A percentile compares a stretch with the other conserved stretches of the same genome.
These are phyloP conservation scores for Marvania coccoides DNA, from an alignment of 139 green algal genomes.

Conservation along the genomic window DNA sequence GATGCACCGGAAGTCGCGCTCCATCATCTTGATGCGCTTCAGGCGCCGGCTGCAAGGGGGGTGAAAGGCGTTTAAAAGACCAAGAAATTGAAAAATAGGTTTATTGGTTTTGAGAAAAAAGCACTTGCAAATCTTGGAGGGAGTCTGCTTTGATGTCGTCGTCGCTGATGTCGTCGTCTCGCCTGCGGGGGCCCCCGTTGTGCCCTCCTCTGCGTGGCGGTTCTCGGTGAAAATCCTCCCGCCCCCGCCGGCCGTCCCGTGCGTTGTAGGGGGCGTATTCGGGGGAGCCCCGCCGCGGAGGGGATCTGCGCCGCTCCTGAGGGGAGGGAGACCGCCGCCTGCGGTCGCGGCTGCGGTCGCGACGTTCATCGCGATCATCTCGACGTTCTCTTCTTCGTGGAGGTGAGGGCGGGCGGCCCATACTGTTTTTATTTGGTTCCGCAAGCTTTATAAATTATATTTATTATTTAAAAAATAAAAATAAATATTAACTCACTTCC, in stretches of 20 bases:
- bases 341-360: too few relatives aligned
- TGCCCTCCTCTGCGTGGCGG: neutral
- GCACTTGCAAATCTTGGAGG: constrained; percentile 19
- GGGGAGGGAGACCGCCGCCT: neutral
- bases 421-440: too few relatives aligned
- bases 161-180: constrained; percentile 25
- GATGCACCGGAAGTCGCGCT: constrained; percentile 45
- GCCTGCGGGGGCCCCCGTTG: neutral
- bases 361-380: too few relatives aligned
- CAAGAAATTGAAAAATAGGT: neutral
- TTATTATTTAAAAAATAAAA: too few relatives aligned
- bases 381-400: too few relatives aligned
- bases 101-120: neutral
- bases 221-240: neutral
- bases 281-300: neutral
- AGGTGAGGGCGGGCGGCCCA: too few relatives aligned
- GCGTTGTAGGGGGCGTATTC: neutral
- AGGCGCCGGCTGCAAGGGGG: constrained; percentile 43
- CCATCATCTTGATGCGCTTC: constrained; percentile 58
- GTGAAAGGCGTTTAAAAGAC: neutral
- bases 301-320: neutral
- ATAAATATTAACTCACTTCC: too few relatives aligned
- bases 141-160: constrained; percentile 28
- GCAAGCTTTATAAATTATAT: too few relatives aligned
- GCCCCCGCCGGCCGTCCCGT: neutral